Evolutionary conservation across 2,329 filamentous ascomycete genomes (phyloP).

Genomic region (Magnaporthiopsis rhizophila): DNA sequence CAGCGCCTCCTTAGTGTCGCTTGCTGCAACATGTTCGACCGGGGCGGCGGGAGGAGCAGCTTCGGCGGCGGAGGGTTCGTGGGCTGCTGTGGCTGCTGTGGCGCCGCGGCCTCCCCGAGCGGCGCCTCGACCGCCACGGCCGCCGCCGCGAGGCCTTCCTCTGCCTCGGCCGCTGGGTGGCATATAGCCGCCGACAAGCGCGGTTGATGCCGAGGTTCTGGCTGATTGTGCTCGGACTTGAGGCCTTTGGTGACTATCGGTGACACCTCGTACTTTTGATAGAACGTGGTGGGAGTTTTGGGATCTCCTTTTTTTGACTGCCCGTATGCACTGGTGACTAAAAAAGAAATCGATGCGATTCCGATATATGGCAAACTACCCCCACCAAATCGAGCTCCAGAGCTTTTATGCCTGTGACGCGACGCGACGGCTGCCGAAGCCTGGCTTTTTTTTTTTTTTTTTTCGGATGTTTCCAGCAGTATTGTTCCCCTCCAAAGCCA

Average conservation of each 20-base stretch:
- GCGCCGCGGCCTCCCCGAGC: constrained; percentile 9
- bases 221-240: not conserved
- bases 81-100: not conserved
- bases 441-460: not conserved
- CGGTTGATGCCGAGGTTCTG: not conserved
- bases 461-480: not conserved
- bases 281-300: not conserved
- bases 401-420: not conserved
- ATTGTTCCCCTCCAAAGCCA: not conserved
- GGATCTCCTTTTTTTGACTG: not conserved
- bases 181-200: constrained; percentile 1
- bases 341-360: not conserved
- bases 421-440: not conserved
- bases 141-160: constrained; percentile 10
- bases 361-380: not conserved
- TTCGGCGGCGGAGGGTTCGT: constrained; percentile 4
- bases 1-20: not conserved
- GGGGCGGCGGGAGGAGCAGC: not conserved
- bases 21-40: constrained; percentile 1
- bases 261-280: not conserved
- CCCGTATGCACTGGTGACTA: not conserved
- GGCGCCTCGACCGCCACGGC: constrained; percentile 10
- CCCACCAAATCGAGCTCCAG: not conserved
- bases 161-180: constrained; percentile 4
- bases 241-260: not conserved